These are phyloP conservation scores for Lyophyllum shimeji DNA, from an alignment of 768 basidiomycete genomes.

Conservation along the genomic window DNA sequence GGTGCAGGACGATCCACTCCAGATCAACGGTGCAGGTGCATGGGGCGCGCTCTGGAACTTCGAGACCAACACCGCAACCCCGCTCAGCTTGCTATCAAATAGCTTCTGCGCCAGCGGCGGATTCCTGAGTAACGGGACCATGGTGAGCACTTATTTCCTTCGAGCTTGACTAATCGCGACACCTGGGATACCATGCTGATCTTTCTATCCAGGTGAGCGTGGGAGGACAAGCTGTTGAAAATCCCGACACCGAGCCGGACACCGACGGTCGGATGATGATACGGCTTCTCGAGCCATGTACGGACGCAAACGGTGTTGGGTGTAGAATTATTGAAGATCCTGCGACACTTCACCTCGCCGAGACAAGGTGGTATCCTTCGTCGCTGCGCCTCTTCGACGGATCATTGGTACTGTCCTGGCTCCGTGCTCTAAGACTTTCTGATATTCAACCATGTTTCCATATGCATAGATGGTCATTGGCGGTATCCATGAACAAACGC, in stretches of 20 bases:
- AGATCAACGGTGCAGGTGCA: slow-evolving; percentile 38
- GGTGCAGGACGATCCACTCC: slow-evolving; percentile 33
- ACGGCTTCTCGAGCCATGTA: slow-evolving; percentile 41
- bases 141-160: neutral
- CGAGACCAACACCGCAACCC: slow-evolving; percentile 33
- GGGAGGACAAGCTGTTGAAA: slow-evolving; percentile 24
- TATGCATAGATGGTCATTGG: slow-evolving; percentile 14
- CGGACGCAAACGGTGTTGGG: slow-evolving; percentile 22
- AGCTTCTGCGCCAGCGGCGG: slow-evolving; percentile 43
- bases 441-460: neutral
- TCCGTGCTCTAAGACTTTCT: neutral
- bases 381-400: slow-evolving; percentile 33
- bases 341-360: slow-evolving; percentile 31
- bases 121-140: slow-evolving; percentile 38
- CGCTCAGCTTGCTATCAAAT: slow-evolving; percentile 33
- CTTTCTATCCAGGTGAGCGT: neutral
- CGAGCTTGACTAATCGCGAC: neutral
- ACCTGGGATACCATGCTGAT: neutral
- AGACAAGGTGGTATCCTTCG: slow-evolving; percentile 41
- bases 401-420: slow-evolving; percentile 22
- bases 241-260: slow-evolving; percentile 18
- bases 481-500: neutral
- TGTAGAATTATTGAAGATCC: slow-evolving; percentile 40
- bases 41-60: slow-evolving; percentile 44
- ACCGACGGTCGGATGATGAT: slow-evolving; percentile 34